phyloP scores from a whole-genome alignment of 2,329 filamentous ascomycete species.

The Penicillium brevicompactum region DNA sequence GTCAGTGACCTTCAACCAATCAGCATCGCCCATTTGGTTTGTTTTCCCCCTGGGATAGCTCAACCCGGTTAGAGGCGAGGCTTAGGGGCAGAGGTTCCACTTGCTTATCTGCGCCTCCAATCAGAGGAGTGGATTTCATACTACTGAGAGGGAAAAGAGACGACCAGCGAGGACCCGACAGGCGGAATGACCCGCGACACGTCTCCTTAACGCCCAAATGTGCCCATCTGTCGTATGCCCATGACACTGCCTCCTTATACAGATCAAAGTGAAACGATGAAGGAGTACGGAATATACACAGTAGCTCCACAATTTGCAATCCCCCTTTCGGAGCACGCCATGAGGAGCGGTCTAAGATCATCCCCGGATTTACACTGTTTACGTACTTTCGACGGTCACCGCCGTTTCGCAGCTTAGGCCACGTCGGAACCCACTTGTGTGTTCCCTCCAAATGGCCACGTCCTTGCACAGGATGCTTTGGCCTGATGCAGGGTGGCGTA shows the following conservation, averaged over 20 bases:
- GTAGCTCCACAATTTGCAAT: constrained; percentile 22
- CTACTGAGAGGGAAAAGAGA: constrained; percentile 1
- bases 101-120: constrained; percentile 28
- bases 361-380: constrained; percentile 17
- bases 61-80: constrained; percentile 10
- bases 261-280: background rate
- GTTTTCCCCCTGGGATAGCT: constrained; percentile 13
- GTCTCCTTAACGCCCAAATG: background rate
- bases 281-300: background rate
- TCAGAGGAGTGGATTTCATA: constrained; percentile 1
- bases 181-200: constrained; percentile 2
- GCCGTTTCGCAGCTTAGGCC: constrained; percentile 17
- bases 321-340: constrained; percentile 26
- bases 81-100: constrained; percentile 19
- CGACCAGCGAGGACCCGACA: background rate
- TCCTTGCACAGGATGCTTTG: constrained; percentile 18
- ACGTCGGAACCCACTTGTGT: background rate
- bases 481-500: constrained; percentile 21
- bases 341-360: constrained; percentile 11
- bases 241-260: background rate
- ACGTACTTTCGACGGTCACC: constrained; percentile 16
- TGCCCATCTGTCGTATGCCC: background rate
- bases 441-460: constrained; percentile 9
- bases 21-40: background rate
- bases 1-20: constrained; percentile 19